These are phyloP conservation scores for Aspergillus spinulosporus DNA, from an alignment of 2,329 filamentous ascomycete genomes.

Conservation along the genomic window DNA sequence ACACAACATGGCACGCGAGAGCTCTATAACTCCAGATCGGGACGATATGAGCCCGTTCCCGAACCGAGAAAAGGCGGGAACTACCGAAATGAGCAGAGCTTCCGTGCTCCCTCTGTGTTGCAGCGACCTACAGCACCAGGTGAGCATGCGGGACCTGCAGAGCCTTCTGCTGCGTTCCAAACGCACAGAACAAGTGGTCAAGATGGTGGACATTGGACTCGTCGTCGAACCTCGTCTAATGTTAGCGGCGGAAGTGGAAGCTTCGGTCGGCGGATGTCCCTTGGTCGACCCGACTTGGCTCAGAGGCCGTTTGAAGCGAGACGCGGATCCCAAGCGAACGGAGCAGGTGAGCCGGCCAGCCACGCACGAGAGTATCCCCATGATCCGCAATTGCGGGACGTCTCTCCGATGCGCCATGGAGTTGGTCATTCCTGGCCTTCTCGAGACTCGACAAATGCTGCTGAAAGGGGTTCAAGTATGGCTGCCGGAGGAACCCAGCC, in stretches of 20 bases:
- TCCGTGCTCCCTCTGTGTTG: constrained; percentile 73
- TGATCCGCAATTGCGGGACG: constrained; percentile 26
- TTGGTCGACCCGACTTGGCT: constrained; percentile 49
- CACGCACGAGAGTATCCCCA: constrained; percentile 30
- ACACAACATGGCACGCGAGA: constrained; percentile 67
- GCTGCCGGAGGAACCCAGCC: constrained; percentile 24
- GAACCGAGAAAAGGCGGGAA: constrained; percentile 68
- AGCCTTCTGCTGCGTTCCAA: constrained; percentile 85
- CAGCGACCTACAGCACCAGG: constrained; percentile 69
- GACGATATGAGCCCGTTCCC: constrained; percentile 83
- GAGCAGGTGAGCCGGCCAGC: constrained; percentile 35
- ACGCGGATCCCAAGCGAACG: constrained; percentile 42
- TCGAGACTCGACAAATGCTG: constrained; percentile 29
- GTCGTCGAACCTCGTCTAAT: constrained; percentile 84
- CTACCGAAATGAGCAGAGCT: constrained; percentile 64
- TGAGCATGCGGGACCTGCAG: constrained; percentile 66
- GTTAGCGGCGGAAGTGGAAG: constrained; percentile 82
- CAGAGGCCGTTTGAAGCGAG: constrained; percentile 42
- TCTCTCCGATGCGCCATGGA: constrained; percentile 25
- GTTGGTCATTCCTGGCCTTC: constrained; percentile 32
- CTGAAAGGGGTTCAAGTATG: constrained; percentile 28
- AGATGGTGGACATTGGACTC: constrained; percentile 62
- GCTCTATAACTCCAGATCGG: constrained; percentile 92
- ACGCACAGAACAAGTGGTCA: constrained; percentile 70
- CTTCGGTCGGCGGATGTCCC: constrained; percentile 64